Conservation (phyloP, 2,329 filamentous ascomycete genomes). For the Beauveria pseudobassiana region DNA sequence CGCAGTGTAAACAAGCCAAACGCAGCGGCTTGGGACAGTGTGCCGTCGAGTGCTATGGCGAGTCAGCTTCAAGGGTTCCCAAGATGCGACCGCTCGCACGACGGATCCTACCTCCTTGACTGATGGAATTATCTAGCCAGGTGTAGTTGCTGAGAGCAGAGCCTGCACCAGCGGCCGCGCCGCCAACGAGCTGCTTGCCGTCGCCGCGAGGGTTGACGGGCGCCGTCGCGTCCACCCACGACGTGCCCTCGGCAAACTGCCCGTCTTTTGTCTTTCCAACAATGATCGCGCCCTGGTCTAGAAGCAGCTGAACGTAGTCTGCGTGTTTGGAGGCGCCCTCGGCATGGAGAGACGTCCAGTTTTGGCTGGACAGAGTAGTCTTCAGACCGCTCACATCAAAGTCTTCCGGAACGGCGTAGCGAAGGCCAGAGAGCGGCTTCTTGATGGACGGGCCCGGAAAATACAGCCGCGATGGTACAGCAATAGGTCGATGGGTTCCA, state of each 20-base stretch:
- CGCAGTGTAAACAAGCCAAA: slow-evolving; percentile 26
- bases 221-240: slow-evolving; percentile 34
- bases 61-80: slow-evolving; percentile 16
- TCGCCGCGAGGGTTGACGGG: slow-evolving; percentile 42
- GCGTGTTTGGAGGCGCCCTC: slow-evolving; percentile 36
- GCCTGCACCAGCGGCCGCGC: slow-evolving; percentile 31
- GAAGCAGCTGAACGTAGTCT: slow-evolving; percentile 43
- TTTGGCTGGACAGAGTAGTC: slow-evolving; percentile 49
- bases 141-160: slow-evolving; percentile 31
- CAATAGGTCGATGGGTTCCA: slow-evolving; percentile 23
- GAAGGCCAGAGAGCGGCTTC: slow-evolving; percentile 30
- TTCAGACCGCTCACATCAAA: slow-evolving; percentile 38
- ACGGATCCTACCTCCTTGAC: slow-evolving; percentile 26
- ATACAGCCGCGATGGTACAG: slow-evolving; percentile 33
- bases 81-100: not conserved
- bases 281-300: slow-evolving; percentile 51
- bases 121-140: slow-evolving; percentile 33
- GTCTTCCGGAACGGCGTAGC: slow-evolving; percentile 28
- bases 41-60: slow-evolving; percentile 16
- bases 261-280: slow-evolving; percentile 46
- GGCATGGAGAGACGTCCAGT: slow-evolving; percentile 48
- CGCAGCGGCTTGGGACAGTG: slow-evolving; percentile 16
- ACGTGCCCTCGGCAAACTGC: slow-evolving; percentile 36
- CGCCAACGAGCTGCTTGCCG: slow-evolving; percentile 30
- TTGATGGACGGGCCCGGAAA: slow-evolving; percentile 18